These are phyloP conservation scores for Amphibolis antarctica DNA, from an alignment of 106 monocot genomes.

Conservation along the genomic window DNA sequence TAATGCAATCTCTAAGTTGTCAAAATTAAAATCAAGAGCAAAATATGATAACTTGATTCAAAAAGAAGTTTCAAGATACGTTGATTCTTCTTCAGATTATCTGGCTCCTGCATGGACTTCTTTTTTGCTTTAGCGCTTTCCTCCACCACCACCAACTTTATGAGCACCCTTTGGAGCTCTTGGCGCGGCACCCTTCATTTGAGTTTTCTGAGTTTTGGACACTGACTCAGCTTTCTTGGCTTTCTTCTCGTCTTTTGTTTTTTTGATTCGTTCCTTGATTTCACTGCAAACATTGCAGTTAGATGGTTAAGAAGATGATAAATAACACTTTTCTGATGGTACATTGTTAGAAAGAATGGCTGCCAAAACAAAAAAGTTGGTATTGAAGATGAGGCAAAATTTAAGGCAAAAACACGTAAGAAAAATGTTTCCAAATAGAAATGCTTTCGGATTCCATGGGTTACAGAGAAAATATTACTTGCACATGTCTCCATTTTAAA, in stretches of 20 bases:
- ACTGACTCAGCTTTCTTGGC: slow-evolving; percentile 24
- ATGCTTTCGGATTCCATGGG: too few relatives aligned
- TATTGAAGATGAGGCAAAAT: too few relatives aligned
- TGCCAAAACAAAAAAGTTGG: not conserved
- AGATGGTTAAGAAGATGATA: not conserved
- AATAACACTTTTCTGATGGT: not conserved
- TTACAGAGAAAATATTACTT: too few relatives aligned
- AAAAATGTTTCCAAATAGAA: too few relatives aligned
- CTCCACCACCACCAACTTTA: slow-evolving; percentile 27
- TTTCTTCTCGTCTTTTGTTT: slow-evolving; percentile 35
- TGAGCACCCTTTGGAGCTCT: slow-evolving; percentile 23
- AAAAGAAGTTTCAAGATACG: too few relatives aligned
- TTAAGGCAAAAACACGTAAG: too few relatives aligned
- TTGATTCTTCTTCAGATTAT: too few relatives aligned
- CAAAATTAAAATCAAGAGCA: too few relatives aligned
- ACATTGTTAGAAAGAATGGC: not conserved
- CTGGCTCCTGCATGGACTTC: not conserved
- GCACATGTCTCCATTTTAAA: too few relatives aligned
- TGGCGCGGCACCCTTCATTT: slow-evolving; percentile 13
- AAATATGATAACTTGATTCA: too few relatives aligned
- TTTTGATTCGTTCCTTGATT: slow-evolving; percentile 31
- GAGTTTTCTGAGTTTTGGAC: slow-evolving; percentile 23
- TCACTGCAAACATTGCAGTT: slow-evolving; percentile 4
- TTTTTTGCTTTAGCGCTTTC: slow-evolving; percentile 20
- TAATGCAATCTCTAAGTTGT: too few relatives aligned